phyloP scores from a whole-genome alignment of 2,329 filamentous ascomycete species.

The Cylindrodendrum hubeiense region DNA sequence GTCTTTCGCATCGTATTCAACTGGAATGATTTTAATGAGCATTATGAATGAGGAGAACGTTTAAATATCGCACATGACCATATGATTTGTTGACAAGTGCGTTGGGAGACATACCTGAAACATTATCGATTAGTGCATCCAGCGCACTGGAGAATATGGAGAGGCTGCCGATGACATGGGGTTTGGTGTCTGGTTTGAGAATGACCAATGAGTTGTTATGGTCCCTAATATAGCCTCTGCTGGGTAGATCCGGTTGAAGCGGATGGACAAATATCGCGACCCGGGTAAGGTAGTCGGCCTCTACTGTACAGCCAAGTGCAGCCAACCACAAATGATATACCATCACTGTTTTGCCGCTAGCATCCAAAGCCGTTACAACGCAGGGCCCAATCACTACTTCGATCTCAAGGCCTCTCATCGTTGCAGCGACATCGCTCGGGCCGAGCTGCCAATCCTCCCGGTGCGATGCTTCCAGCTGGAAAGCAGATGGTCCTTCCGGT shows the following conservation, averaged over 20 bases:
- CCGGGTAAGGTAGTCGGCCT: background rate
- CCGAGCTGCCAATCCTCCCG: background rate
- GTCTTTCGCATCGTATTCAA: background rate
- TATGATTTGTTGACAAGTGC: background rate
- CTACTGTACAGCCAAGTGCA: background rate
- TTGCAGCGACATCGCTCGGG: background rate
- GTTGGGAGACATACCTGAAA: background rate
- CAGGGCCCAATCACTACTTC: background rate
- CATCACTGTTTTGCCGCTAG: background rate
- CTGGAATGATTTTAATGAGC: too few relatives aligned
- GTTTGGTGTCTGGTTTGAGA: background rate
- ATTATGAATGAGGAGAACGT: too few relatives aligned
- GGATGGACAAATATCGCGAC: background rate
- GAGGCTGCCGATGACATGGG: background rate
- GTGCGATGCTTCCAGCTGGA: background rate
- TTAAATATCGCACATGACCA: too few relatives aligned
- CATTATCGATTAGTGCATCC: background rate
- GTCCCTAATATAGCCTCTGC: background rate
- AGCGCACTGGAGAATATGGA: background rate
- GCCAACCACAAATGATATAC: background rate
- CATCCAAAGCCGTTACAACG: background rate
- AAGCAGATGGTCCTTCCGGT: background rate
- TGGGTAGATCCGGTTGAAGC: background rate
- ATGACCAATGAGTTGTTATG: background rate
- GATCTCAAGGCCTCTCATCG: background rate